Conservation (phyloP, 805 yeast genomes). For the Suhomyces sp. region DNA sequence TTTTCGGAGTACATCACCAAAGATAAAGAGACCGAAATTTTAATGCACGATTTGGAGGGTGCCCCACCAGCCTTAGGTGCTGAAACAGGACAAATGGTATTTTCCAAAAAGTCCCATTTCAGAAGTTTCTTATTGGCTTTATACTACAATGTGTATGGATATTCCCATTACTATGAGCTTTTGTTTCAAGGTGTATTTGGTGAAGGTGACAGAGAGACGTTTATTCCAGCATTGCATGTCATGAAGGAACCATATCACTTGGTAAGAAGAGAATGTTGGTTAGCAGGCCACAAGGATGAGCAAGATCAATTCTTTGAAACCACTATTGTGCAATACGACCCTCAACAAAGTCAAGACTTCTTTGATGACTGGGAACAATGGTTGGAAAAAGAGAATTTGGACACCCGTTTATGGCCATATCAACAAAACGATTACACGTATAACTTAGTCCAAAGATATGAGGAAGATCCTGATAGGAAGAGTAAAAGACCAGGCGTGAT, state of each 20-base stretch:
- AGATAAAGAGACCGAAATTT: constrained; percentile 10
- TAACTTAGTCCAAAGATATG: constrained; percentile 21
- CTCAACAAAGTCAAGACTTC: constrained; percentile 20
- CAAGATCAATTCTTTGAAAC: constrained; percentile 16
- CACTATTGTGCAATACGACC: constrained; percentile 35
- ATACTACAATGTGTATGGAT: constrained; percentile 40
- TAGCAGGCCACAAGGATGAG: constrained; percentile 10
- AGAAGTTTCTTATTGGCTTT: constrained; percentile 32
- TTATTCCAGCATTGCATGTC: constrained; percentile 42
- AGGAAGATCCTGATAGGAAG: constrained; percentile 2
- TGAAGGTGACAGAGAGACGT: constrained; percentile 44
- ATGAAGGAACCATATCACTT: constrained; percentile 37
- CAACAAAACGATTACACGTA: constrained; percentile 28
- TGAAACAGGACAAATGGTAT: constrained; percentile 41
- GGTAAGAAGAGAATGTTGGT: constrained; percentile 20
- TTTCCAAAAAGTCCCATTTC: constrained; percentile 32
- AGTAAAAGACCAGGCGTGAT: constrained; percentile 21
- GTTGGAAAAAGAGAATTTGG: constrained; percentile 21
- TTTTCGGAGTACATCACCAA: constrained; percentile 9
- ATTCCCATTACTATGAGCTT: constrained; percentile 36
- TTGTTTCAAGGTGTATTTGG: constrained; percentile 44
- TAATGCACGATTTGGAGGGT: constrained; percentile 31
- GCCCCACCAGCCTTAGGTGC: constrained; percentile 37
- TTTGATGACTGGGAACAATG: constrained; percentile 26
- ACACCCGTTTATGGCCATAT: constrained; percentile 31